These are phyloP conservation scores for Saturnispora diversa DNA, from an alignment of 805 yeast genomes.

Conservation along the genomic window DNA sequence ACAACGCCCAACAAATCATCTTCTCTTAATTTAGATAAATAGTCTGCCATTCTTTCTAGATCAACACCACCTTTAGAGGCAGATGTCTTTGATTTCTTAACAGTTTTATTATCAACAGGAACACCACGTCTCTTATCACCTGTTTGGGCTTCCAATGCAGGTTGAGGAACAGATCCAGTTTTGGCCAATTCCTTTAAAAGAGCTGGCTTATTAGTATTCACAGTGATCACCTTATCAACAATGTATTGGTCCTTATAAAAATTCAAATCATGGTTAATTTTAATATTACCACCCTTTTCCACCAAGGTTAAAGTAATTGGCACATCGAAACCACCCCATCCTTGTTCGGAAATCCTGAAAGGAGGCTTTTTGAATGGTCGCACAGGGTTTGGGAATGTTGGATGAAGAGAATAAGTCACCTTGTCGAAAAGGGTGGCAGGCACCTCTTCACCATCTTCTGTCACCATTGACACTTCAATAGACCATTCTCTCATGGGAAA, in stretches of 20 bases:
- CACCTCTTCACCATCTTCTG: constrained; percentile 70
- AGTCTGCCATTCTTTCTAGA: constrained; percentile 83
- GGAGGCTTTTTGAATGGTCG: constrained; percentile 78
- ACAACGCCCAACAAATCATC: constrained; percentile 92
- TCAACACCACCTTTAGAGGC: constrained; percentile 74
- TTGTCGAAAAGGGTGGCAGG: constrained; percentile 87
- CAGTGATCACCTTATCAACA: constrained; percentile 66
- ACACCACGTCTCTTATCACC: constrained; percentile 23
- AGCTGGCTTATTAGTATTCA: constrained; percentile 69
- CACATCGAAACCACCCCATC: constrained; percentile 98
- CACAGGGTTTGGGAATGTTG: constrained; percentile 86
- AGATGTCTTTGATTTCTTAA: constrained; percentile 45
- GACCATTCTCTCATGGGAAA: constrained; percentile 96
- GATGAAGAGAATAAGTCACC: constrained; percentile 89
- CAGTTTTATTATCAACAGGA: constrained; percentile 31
- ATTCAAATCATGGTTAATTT: constrained; percentile 82
- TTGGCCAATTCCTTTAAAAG: constrained; percentile 67
- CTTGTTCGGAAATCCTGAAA: constrained; percentile 81
- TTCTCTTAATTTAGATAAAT: constrained; percentile 78
- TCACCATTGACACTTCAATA: constrained; percentile 65
- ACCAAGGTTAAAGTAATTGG: constrained; percentile 67
- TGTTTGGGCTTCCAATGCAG: constrained; percentile 14
- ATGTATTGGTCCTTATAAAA: constrained; percentile 70
- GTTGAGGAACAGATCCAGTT: constrained; percentile 69
- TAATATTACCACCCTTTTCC: constrained; percentile 85